Percentiles rank a stretch among this genome's conserved stretches.
These are phyloP conservation scores for Fraxinus latifolia DNA, from an alignment of 305 asterid genomes.

Conservation along the genomic window DNA sequence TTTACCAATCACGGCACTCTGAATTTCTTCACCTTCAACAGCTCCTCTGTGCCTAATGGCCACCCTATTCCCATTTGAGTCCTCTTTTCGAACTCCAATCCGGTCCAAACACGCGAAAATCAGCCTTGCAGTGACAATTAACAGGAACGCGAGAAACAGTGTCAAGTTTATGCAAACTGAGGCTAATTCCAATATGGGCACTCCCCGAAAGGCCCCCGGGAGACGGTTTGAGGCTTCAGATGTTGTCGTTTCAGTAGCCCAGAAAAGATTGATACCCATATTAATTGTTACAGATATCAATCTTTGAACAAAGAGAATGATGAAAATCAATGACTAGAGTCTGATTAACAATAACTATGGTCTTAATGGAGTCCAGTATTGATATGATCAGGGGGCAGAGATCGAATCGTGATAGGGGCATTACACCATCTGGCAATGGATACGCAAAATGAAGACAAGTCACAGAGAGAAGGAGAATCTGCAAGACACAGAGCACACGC, in stretches of 20 bases:
- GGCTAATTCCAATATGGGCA: conserved; percentile 63
- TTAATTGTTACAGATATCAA: conserved; percentile 50
- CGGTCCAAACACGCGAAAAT: conserved; percentile 58
- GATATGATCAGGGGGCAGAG: conserved; percentile 31
- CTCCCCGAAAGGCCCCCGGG: conserved; percentile 33
- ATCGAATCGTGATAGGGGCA: conserved; percentile 62
- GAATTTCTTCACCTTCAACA: conserved; percentile 47
- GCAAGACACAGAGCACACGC: conserved; percentile 42
- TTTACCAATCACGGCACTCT: conserved; percentile 48
- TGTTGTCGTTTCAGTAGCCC: conserved; percentile 26
- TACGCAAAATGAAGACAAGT: conserved; percentile 49
- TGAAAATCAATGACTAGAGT: conserved; percentile 35
- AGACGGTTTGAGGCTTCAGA: conserved; percentile 32
- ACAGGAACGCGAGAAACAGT: conserved; percentile 57
- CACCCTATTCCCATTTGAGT: conserved; percentile 31
- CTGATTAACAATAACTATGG: conserved; percentile 20
- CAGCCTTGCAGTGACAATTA: conserved; percentile 61
- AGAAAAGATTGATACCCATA: conserved; percentile 71
- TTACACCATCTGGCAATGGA: conserved; percentile 74
- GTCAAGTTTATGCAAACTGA: conserved; percentile 76
- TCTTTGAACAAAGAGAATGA: conserved; percentile 36
- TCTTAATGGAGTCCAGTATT: conserved; percentile 24
- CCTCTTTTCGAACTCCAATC: conserved; percentile 50
- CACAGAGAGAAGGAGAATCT: conserved; percentile 47
- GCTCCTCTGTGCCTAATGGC: conserved; percentile 31